Conservation (phyloP, 345 rosid genomes). For the Heritiera fomes region DNA sequence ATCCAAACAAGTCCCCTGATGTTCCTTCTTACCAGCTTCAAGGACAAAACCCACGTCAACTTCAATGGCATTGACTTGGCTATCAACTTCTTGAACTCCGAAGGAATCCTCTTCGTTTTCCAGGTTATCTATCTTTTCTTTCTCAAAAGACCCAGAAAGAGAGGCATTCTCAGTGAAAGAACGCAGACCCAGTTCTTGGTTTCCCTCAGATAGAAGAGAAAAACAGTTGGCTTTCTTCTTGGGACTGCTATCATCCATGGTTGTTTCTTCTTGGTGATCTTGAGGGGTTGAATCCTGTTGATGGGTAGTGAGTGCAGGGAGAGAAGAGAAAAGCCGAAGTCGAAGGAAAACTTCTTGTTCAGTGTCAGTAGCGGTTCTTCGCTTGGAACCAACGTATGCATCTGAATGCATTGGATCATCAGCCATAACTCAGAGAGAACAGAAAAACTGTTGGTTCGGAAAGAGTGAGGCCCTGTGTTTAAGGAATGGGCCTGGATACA, state of each 20-base stretch:
- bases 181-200: conserved; percentile 18
- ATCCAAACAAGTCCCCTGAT: conserved; percentile 2
- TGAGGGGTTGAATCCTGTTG: background rate
- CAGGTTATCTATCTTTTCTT: conserved; percentile 16
- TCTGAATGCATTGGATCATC: conserved; percentile 17
- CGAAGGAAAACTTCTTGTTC: conserved; percentile 12
- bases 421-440: background rate
- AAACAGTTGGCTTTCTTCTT: conserved; percentile 32
- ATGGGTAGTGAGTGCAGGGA: conserved; percentile 3
- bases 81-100: conserved; percentile 27
- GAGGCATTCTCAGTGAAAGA: conserved; percentile 18
- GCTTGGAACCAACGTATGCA: conserved; percentile 18
- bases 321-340: background rate
- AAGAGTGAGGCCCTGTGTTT: background rate
- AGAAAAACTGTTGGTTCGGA: background rate
- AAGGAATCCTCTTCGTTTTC: conserved; percentile 26
- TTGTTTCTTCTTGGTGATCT: background rate
- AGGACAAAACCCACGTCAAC: too few species aligned
- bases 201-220: conserved; percentile 12
- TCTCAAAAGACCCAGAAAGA: conserved; percentile 28
- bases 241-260: conserved; percentile 31
- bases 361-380: conserved; percentile 18
- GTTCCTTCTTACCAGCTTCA: conserved; percentile 23
- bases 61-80: background rate
- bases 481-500: background rate